Conservation (phyloP, 108 stramenopile species). For the Epipyxis sp. region DNA sequence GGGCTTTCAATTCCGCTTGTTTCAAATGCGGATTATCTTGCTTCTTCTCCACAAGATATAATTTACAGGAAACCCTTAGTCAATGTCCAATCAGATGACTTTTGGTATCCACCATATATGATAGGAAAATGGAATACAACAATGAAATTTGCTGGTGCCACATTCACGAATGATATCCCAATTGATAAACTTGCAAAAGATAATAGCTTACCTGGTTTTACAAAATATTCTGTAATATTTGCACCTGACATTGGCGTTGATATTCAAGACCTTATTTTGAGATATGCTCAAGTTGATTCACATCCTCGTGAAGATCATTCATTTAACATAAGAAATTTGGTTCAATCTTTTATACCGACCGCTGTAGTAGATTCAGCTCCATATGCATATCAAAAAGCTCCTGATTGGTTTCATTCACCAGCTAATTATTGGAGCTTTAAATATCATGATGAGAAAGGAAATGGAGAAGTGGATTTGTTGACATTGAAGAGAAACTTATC, state of each 20-base stretch:
- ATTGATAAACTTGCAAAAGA: neutral
- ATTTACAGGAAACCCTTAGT: too few species aligned
- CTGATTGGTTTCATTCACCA: neutral
- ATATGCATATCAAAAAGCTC: neutral
- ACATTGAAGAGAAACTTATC: neutral
- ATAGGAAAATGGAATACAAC: neutral
- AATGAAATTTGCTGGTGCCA: neutral
- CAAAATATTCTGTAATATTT: neutral
- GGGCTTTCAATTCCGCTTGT: too few species aligned
- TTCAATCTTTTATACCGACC: neutral
- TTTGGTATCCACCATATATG: neutral
- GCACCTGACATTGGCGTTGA: neutral
- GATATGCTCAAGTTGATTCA: neutral
- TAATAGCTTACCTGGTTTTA: neutral
- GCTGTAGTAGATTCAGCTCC: neutral
- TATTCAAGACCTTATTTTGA: neutral
- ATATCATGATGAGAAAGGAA: neutral
- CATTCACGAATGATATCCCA: neutral
- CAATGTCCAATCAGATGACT: neutral
- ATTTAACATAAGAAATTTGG: neutral
- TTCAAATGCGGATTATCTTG: too few species aligned
- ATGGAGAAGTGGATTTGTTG: neutral
- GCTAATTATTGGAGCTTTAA: neutral
- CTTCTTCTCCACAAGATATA: too few species aligned
- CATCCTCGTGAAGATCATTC: neutral